Conservation (phyloP, 257 asterid species). For the Jacaranda mimosifolia region DNA sequence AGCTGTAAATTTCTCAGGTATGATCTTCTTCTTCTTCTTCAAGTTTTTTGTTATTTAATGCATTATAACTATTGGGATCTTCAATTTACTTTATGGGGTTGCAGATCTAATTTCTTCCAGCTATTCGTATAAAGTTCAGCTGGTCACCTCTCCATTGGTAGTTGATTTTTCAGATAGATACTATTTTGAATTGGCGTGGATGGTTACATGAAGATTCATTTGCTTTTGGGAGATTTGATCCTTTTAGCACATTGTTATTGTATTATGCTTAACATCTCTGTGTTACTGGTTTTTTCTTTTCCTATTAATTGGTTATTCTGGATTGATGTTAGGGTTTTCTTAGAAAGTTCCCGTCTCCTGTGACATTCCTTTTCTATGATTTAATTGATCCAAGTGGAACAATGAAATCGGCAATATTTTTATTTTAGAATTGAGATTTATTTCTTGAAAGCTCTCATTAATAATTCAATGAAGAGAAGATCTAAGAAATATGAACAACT, state of each 20-base stretch:
- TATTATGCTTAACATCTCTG: background rate
- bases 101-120: slow-evolving; percentile 37
- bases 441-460: slow-evolving; percentile 19
- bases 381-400: slow-evolving; percentile 28
- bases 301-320: slow-evolving; percentile 5
- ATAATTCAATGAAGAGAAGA: slow-evolving; percentile 33
- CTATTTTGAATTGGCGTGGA: slow-evolving; percentile 19
- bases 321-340: slow-evolving; percentile 29
- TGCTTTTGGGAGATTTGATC: background rate
- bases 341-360: slow-evolving; percentile 1
- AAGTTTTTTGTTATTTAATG: slow-evolving; percentile 2
- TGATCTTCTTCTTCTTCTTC: slow-evolving; percentile 12
- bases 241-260: slow-evolving; percentile 20
- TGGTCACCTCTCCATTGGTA: background rate
- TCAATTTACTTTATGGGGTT: slow-evolving; percentile 13
- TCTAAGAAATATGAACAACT: slow-evolving; percentile 13
- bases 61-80: slow-evolving; percentile 30
- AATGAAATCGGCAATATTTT: background rate
- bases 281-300: slow-evolving; percentile 12
- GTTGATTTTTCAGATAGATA: slow-evolving; percentile 34
- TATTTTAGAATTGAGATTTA: slow-evolving; percentile 1
- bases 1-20: slow-evolving; percentile 38
- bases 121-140: slow-evolving; percentile 10
- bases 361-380: slow-evolving; percentile 15
- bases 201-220: slow-evolving; percentile 19